Percentiles rank a stretch among this genome's conserved stretches.
Conservation (phyloP, 345 rosid species). For the Boechera retrofracta region DNA sequence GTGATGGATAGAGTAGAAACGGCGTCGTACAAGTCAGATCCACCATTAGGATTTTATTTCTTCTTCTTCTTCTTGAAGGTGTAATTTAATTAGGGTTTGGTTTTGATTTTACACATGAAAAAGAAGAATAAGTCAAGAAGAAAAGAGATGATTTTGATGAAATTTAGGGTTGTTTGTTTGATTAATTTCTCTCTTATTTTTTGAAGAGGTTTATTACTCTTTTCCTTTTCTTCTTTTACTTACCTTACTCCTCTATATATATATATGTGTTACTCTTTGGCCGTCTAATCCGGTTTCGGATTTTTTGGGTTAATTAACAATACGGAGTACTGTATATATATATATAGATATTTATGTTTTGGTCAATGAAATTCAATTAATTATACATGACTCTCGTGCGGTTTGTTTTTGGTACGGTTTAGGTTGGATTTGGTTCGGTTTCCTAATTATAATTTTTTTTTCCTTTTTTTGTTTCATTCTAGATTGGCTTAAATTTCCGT, state of each 20-base stretch:
- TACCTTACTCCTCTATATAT: conserved; percentile 19
- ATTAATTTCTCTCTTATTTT: not conserved
- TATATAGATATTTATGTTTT: not conserved
- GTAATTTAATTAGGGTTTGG: conserved; percentile 17
- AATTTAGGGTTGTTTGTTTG: conserved; percentile 37
- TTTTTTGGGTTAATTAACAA: not conserved
- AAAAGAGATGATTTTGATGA: conserved; percentile 4
- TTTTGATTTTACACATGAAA: not conserved
- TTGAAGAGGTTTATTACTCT: conserved; percentile 8
- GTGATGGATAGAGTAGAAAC: conserved; percentile 50
- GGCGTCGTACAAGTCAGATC: conserved; percentile 53
- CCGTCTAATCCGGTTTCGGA: conserved; percentile 35
- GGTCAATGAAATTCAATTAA: conserved; percentile 29
- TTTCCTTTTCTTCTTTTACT: not conserved
- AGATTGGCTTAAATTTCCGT: conserved; percentile 9
- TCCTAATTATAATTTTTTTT: not conserved
- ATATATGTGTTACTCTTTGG: conserved; percentile 14
- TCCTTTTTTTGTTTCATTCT: not conserved
- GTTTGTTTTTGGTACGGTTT: conserved; percentile 34
- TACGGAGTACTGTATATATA: no score
- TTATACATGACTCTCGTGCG: conserved; percentile 31
- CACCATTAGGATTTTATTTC: conserved; percentile 49
- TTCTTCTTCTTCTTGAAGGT: not conserved
- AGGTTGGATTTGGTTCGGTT: conserved; percentile 40
- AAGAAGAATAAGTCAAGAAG: conserved; percentile 24